Evolutionary conservation across 768 basidiomycete genomes (phyloP), one percentile per base, ranked within the genome.

Genomic region (Kwoniella europaea): DNA sequence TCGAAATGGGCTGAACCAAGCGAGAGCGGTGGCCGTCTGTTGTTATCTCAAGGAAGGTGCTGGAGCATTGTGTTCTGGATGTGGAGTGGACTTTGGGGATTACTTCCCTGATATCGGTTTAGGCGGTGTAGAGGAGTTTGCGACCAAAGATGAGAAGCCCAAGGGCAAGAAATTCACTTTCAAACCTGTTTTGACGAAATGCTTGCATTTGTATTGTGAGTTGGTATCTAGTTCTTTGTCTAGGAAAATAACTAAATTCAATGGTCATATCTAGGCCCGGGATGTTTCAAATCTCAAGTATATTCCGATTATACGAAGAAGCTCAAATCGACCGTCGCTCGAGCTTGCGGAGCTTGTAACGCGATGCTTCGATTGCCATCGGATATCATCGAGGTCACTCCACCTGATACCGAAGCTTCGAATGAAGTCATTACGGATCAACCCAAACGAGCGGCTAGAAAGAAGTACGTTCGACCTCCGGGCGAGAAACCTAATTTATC

Each of bases 141-240:
- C 58, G 15, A 68, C 83, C 84, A 72, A 88, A 88, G 76, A 71
- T 75, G 71, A 68, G 54, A 77, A 78, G 67, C 57, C 65, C 29
- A 80, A 74, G 60, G 56, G 35, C 44, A 82, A 77, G 58, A 74
- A 74, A 65, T 58, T 71, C 57, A 46, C 74, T 58, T 57, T 57
- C 29, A 73, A 88, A 27, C 89, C 91, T 0, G 85, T 98, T 63
- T 84, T 99, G 79, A 97, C 97, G 13, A 89, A 91, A 71, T 99
- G 97, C 82, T 92, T 94, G 77, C 97, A 99, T 82, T 87, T 98
- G 41, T 98, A 92, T 83, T 99, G 97, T 84, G 76, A 76, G 83
- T 77, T 24, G 2, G 0, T 20, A 50, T 13, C 65, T 15, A 12
- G 63, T 24, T 20, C 16, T 18, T n/a, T 3, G 43, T 10, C 15